phyloP scores from a whole-genome alignment of 352 stramenopile species.

The Blastocystis hominis region DNA sequence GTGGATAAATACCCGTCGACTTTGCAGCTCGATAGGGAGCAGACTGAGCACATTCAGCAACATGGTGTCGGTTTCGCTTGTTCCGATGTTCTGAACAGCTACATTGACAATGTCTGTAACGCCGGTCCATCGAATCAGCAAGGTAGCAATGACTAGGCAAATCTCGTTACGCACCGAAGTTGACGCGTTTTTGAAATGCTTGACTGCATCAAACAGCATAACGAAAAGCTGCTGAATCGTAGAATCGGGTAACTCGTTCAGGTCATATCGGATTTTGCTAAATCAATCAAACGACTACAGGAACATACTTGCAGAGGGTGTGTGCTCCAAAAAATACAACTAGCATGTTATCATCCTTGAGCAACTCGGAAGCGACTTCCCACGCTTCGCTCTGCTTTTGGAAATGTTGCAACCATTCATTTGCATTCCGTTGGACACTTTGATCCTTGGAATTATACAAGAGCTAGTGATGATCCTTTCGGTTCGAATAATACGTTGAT shows the following conservation, averaged over 20 bases:
- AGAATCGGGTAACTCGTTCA: neutral
- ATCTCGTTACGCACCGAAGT: constrained; percentile 14
- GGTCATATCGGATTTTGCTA: constrained; percentile 33
- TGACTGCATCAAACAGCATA: neutral
- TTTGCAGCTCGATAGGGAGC: neutral
- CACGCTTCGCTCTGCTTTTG: neutral
- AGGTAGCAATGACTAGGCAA: neutral
- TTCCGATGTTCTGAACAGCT: constrained; percentile 10
- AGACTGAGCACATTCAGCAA: constrained; percentile 7
- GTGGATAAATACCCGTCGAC: neutral
- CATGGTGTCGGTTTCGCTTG: neutral
- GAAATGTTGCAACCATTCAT: neutral
- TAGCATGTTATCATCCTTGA: neutral
- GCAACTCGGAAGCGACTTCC: neutral
- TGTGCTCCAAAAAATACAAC: constrained; percentile 23
- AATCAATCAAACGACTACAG: neutral
- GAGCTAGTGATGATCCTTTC: neutral
- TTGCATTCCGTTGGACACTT: neutral
- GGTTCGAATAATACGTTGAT: neutral
- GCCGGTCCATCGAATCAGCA: neutral
- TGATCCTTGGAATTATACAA: neutral
- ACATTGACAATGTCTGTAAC: neutral
- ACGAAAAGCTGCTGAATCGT: neutral
- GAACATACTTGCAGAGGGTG: neutral
- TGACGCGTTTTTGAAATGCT: neutral